Evolutionary conservation across 805 yeast species (phyloP).

Genomic region (Ogataea pini): DNA sequence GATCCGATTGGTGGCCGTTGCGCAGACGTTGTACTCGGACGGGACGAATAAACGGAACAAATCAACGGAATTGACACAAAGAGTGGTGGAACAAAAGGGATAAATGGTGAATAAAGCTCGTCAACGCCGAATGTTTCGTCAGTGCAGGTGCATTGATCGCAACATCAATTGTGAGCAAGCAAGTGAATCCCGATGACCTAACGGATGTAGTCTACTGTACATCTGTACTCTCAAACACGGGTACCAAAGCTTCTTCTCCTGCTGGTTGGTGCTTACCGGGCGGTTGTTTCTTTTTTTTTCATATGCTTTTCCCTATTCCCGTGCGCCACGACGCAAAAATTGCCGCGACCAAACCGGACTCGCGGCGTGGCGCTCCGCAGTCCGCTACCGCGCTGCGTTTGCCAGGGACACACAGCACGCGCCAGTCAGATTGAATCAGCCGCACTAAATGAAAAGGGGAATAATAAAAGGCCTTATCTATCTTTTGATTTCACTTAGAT

Average conservation of each 20-base stretch:
- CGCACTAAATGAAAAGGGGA: slow-evolving; percentile 5
- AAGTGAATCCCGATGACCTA: neutral
- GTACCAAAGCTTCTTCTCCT: no score
- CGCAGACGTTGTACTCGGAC: neutral
- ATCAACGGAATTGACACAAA: no score
- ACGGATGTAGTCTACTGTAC: neutral
- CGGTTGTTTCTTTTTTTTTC: neutral
- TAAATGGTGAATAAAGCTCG: no score
- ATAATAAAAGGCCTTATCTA: slow-evolving; percentile 6
- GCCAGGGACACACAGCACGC: neutral
- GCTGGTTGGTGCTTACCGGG: neutral
- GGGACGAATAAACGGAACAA: neutral
- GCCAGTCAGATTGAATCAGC: slow-evolving; percentile 2
- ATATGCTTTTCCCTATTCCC: neutral
- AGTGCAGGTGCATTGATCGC: neutral
- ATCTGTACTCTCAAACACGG: neutral
- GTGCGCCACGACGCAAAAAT: neutral
- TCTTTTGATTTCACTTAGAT: neutral
- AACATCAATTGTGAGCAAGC: neutral
- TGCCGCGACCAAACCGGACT: neutral
- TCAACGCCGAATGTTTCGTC: neutral
- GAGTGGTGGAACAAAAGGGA: no score
- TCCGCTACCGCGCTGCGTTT: neutral
- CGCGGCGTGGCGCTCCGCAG: neutral
- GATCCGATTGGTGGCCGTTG: slow-evolving; percentile 9